Evolutionary conservation across 306 rosid genomes (phyloP).

Genomic region (Crotalaria pallida): DNA sequence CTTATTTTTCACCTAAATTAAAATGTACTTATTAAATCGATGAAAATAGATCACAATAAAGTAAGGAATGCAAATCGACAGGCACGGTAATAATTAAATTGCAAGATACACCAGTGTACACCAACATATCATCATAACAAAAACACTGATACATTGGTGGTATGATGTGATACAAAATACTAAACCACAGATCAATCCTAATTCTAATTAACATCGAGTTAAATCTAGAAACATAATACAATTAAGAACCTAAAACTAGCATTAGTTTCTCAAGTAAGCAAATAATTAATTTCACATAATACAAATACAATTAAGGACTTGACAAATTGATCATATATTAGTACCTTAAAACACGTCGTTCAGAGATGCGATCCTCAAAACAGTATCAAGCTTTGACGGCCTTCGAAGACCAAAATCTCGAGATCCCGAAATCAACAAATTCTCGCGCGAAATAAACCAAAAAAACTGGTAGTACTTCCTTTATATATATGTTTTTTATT

Average conservation of each 20-base stretch:
- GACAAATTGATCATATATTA: neutral
- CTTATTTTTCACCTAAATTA: no score
- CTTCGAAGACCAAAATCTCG: neutral
- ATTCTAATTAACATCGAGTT: no score
- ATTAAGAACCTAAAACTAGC: neutral
- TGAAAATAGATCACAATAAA: no score
- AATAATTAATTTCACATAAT: no score
- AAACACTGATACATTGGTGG: neutral
- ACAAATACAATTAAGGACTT: no score
- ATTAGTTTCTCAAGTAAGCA: neutral
- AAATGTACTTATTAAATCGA: no score
- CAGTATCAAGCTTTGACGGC: neutral
- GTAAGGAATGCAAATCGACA: no score
- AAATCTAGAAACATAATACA: neutral
- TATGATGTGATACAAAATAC: neutral
- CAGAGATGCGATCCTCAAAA: neutral
- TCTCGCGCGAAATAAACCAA: neutral
- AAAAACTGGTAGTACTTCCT: neutral
- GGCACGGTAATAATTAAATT: neutral
- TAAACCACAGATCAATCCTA: neutral
- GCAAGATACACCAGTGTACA: neutral
- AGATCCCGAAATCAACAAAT: constrained; percentile 7
- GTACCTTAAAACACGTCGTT: constrained; percentile 20
- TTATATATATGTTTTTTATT: no score
- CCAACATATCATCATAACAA: neutral